phyloP scores from a whole-genome alignment of 768 basidiomycete species.

The Suillus discolor region DNA sequence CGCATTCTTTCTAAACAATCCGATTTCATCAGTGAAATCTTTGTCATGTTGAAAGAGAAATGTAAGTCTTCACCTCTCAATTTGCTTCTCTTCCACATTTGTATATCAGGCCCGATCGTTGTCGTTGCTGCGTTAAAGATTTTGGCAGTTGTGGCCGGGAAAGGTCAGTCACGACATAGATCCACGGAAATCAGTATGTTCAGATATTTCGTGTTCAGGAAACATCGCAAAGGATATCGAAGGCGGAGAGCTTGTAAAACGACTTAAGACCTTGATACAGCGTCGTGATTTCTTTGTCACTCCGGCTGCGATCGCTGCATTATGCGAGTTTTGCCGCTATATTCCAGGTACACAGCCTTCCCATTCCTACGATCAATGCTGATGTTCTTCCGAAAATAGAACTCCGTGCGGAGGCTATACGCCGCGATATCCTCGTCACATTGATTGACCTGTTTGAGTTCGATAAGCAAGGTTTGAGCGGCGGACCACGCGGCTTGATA shows the following conservation, averaged over 20 bases:
- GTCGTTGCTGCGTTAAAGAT: conserved; percentile 27
- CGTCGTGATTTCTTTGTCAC: conserved; percentile 33
- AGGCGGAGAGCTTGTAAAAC: no score
- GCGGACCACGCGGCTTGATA: not conserved
- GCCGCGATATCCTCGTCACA: conserved; percentile 15
- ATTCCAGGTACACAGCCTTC: conserved; percentile 11
- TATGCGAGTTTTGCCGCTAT: conserved; percentile 26
- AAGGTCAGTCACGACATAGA: conserved; percentile 14
- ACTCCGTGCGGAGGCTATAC: conserved; percentile 20
- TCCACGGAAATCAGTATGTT: not conserved
- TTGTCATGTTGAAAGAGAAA: conserved; percentile 15
- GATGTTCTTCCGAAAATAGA: conserved; percentile 15
- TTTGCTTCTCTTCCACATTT: not conserved
- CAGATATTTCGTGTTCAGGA: not conserved
- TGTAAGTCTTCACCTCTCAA: conserved; percentile 8
- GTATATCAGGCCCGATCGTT: conserved; percentile 20
- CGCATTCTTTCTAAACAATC: no score
- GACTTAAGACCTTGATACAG: conserved; percentile 22
- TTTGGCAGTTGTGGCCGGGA: conserved; percentile 17
- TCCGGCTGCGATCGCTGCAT: conserved; percentile 27
- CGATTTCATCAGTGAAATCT: not conserved
- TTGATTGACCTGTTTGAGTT: conserved; percentile 23
- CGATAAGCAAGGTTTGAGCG: not conserved
- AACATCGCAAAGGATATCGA: no score
- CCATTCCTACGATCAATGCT: not conserved